These are phyloP conservation scores for Phytophthora sojae DNA, from an alignment of 352 stramenopile genomes.

Conservation along the genomic window DNA sequence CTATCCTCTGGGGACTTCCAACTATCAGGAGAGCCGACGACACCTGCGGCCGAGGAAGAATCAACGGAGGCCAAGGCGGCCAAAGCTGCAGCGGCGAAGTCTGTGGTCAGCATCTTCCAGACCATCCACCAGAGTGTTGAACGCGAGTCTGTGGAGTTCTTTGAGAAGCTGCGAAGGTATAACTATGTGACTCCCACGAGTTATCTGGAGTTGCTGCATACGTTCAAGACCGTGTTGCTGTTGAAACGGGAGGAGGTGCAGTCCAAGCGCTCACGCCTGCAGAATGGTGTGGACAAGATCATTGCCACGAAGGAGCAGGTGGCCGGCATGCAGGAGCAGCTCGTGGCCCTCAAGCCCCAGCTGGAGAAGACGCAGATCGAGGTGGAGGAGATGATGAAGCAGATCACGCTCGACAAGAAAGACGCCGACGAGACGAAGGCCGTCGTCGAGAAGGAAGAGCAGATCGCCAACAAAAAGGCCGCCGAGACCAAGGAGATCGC, in stretches of 20 bases:
- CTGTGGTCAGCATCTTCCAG: constrained; percentile 81
- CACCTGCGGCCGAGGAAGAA: constrained; percentile 22
- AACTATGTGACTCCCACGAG: constrained; percentile 96
- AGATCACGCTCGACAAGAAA: constrained; percentile 94
- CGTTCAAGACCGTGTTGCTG: constrained; percentile 92
- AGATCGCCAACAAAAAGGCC: constrained; percentile 92
- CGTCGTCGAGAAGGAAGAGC: constrained; percentile 92
- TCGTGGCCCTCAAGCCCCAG: constrained; percentile 93
- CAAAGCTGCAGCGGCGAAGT: constrained; percentile 25
- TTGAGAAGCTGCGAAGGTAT: constrained; percentile 86
- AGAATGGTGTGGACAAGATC: constrained; percentile 94
- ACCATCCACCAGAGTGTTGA: constrained; percentile 94
- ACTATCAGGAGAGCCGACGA: constrained; percentile 38
- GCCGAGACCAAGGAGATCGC: constrained; percentile 93
- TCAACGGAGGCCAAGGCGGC: constrained; percentile 18
- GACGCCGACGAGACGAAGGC: constrained; percentile 92
- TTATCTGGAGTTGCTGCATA: constrained; percentile 94
- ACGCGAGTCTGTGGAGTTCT: constrained; percentile 81
- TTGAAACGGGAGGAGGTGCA: constrained; percentile 91
- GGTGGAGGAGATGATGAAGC: constrained; percentile 94
- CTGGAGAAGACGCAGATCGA: constrained; percentile 93
- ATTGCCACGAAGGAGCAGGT: constrained; percentile 93
- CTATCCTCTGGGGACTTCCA: constrained; percentile 70
- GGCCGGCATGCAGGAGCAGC: constrained; percentile 91
- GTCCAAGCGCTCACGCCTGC: constrained; percentile 83